A percentile compares a stretch with the other conserved stretches of the same genome.
Conservation (phyloP, 106 monocot species). For the Triglochin maritima region DNA sequence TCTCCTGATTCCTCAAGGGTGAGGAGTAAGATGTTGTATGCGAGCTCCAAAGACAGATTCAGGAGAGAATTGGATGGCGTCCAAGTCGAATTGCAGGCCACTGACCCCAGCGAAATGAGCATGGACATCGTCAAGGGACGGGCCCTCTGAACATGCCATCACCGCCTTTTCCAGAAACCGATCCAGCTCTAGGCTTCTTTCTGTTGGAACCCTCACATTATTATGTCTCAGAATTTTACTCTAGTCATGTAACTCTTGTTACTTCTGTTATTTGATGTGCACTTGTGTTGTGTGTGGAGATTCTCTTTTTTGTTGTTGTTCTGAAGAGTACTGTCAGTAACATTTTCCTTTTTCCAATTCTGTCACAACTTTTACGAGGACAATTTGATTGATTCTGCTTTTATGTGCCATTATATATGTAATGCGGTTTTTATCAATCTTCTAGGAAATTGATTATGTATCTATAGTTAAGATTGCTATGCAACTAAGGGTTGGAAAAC, state of each 20-base stretch:
- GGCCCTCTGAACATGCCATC: slow-evolving; percentile 5
- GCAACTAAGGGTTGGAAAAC: too few relatives aligned
- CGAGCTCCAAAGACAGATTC: slow-evolving; percentile 25
- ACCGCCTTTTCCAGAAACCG: not conserved
- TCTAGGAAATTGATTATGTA: too few relatives aligned
- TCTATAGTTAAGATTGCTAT: too few relatives aligned
- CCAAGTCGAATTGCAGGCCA: slow-evolving; percentile 21
- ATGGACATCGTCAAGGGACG: slow-evolving; percentile 12
- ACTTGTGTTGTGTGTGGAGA: not conserved
- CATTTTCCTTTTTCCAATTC: too few relatives aligned
- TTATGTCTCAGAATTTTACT: not conserved
- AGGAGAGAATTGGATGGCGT: slow-evolving; percentile 20
- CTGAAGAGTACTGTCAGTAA: not conserved
- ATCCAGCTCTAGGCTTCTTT: not conserved
- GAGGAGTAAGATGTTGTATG: slow-evolving; percentile 26
- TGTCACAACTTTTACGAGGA: too few relatives aligned
- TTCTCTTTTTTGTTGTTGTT: not conserved
- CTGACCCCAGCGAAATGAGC: slow-evolving; percentile 19
- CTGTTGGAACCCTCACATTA: not conserved
- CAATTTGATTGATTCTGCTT: too few relatives aligned
- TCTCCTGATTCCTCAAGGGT: slow-evolving; percentile 16
- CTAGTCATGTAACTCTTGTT: not conserved
- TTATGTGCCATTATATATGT: too few relatives aligned
- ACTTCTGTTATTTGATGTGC: not conserved
- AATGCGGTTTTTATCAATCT: too few relatives aligned